These are phyloP conservation scores for Fusarium pseudoanthophilum DNA, from an alignment of 2,329 filamentous ascomycete species.

Conservation along the genomic window DNA sequence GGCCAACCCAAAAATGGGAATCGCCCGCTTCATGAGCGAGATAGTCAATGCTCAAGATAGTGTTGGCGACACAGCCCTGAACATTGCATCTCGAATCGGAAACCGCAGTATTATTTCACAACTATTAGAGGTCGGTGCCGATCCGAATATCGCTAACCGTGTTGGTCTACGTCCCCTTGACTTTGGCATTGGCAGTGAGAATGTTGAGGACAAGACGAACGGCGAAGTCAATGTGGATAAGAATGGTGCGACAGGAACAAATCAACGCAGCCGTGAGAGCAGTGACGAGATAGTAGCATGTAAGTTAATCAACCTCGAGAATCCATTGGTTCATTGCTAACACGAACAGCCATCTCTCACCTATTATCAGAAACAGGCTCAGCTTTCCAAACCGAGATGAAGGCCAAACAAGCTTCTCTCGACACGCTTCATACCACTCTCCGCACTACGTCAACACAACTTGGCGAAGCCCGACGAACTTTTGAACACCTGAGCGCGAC, in stretches of 20 bases:
- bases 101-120: conserved; percentile 98
- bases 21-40: conserved; percentile 94
- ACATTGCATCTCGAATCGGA: conserved; percentile 91
- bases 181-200: conserved; percentile 86
- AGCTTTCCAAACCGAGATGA: conserved; percentile 83
- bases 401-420: conserved; percentile 83
- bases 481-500: conserved; percentile 77
- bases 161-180: conserved; percentile 91
- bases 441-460: conserved; percentile 79
- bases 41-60: conserved; percentile 97
- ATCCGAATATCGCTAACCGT: conserved; percentile 90
- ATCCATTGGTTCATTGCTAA: not conserved
- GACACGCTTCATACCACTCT: conserved; percentile 85
- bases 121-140: conserved; percentile 91
- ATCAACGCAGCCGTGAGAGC: conserved; percentile 73
- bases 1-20: conserved; percentile 74
- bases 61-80: conserved; percentile 92
- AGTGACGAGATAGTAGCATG: conserved; percentile 83
- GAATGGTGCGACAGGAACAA: conserved; percentile 57
- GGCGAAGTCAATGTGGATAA: conserved; percentile 57
- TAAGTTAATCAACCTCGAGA: conserved; percentile 58
- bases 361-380: conserved; percentile 82
- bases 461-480: conserved; percentile 79
- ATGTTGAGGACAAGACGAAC: conserved; percentile 56
- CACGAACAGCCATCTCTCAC: conserved; percentile 75